Evolutionary conservation across 345 rosid species (phyloP), one percentile per base, ranked within the genome.

Genomic region (Citrus trifoliata): DNA sequence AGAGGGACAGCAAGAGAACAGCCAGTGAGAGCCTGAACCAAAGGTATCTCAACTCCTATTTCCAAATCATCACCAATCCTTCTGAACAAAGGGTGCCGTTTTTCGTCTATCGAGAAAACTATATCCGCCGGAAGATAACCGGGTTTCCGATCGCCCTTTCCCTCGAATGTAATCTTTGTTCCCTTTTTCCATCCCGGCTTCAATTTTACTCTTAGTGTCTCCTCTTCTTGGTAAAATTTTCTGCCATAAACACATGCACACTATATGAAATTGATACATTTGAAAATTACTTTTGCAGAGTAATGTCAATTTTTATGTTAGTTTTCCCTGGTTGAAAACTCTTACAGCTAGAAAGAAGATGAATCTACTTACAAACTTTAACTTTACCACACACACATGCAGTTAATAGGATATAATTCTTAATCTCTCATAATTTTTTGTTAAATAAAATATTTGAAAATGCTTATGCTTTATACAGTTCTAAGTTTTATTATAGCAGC

Each of bases 111-210:
- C 40, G 80, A 67, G 67, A 93, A 90, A 4, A 87, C 78, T 1
- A 93, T 81, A 69, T 93, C 97, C 6, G 95, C 91, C 0, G 94
- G 93, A 2, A 86, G 88, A 72, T 90, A 89, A 0, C 98, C 98
- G 0, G 93, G 98, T 80, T 83, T 88, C 80, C 93, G 91, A n/a
- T 90, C 89, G 0, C 97, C 99, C 74, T 88, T 93, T 42, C 97
- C 98, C 76, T 93, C 97, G 25, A 95, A 93, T 76, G 88, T 89
- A 38, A 95, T 90, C 86, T 85, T 90, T 0, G 96, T 95, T 73
- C 99, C 99, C 83, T 85, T 89, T 82, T 64, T 92, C 99, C 99
- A 95, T 81, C 99, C 99, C 25, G 98, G 96, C 67, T 91, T 84
- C 21, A 95, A 78, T 35, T 85, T 91, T 72, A 95, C 89, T 71